Base-by-base conservation (phyloP, 257 asterid genomes). In the Jasminum sambac region DNA sequence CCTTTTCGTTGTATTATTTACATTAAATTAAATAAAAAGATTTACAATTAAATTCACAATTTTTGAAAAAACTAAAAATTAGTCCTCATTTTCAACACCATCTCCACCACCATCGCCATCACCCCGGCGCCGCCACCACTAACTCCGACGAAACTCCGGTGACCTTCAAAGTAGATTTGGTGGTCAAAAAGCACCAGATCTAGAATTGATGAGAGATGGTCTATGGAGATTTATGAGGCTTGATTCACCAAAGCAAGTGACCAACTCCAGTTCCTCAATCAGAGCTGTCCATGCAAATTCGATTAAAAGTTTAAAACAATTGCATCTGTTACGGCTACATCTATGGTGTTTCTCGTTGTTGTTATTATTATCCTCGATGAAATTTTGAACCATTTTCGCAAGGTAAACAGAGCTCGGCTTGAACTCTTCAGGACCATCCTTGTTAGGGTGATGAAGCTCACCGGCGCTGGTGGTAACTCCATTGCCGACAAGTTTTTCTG, bases 391-490 rank as follows among this genome's bases (percentile, higher is more conserved):
- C 97, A 94, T 90, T 71, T 84, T 84, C 42, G 78, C 87, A 69
- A 94, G 82, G 78, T 96, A 89, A 60, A 88, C 71, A 0, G 99
- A 84, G 83, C 93, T 89, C 34, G 96, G 96, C 72, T 89, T 98
- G 9, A 91, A 83, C 43, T 85, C 96, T 63, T 89, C 96, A 5
- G 69, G 21, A 23, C 68, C 77, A 60, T 85, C 91, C 78, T 80
- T 89, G 48, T 40, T 67, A 63, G 66, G 25, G 42, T 67, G 39
- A 63, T 50, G 62, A 52, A 30, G 30, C 61, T 52, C 61, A 52
- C 9, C 67, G 38, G 68, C 69, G 77, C n/a, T n/a, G n/a, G n/a
- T n/a, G n/a, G n/a, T n/a, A n/a, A 77, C 70, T 81, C 82, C 85
- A 21, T 71, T 68, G 19, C 67, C 68, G 39, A 71, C 59, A 7